Evolutionary conservation across 2,329 filamentous ascomycete genomes (phyloP), one percentile per base, ranked within the genome.

Genomic region (Fusarium torulosum): DNA sequence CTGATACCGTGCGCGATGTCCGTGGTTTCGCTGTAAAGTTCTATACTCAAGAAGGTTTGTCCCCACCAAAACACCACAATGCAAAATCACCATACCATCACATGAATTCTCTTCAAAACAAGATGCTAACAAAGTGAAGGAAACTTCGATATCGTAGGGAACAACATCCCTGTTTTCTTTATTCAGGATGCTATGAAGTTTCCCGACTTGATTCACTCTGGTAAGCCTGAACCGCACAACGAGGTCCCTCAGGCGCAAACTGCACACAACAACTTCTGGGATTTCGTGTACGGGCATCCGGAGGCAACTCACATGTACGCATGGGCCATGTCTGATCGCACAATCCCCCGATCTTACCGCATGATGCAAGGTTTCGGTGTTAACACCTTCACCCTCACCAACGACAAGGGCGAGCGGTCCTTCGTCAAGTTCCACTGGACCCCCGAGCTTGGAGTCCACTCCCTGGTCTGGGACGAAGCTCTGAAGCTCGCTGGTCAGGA

Each of bases 331-430:
- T 91, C 87, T 10, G 92, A 94, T 75, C 85, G 91, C 27, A 83
- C 84, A 0, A 93, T 93, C 56, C 91, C 91, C 2, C 86, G 90
- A 4, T 92, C 90, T 0, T 94, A 85, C 78, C 88, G 92, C 23
- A 94, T 94, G 91, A 94, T 95, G 90, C 91, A 95, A 69, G 92
- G 92, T 0, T 95, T 94, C 58, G 91, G 92, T 53, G 92, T 95
- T 70, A 94, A 95, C 78, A 94, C 92, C 0, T 95, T 84, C 72
- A 91, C 86, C 0, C 83, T 94, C 3, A 82, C 83, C 63, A 93
- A 93, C 62, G 85, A 83, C 23, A 84, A 90, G 67, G 91, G 90
- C 21, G 86, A 91, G 75, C 84, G 89, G 2, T 83, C 86, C 57
- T 93, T 94, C 68, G 90, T 92, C 76, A 95, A 95, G 78, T 94